A percentile compares a stretch with the other conserved stretches of the same genome.
These are phyloP conservation scores for Populus hybrid DNA, from an alignment of 441 rosid species.

Conservation along the genomic window DNA sequence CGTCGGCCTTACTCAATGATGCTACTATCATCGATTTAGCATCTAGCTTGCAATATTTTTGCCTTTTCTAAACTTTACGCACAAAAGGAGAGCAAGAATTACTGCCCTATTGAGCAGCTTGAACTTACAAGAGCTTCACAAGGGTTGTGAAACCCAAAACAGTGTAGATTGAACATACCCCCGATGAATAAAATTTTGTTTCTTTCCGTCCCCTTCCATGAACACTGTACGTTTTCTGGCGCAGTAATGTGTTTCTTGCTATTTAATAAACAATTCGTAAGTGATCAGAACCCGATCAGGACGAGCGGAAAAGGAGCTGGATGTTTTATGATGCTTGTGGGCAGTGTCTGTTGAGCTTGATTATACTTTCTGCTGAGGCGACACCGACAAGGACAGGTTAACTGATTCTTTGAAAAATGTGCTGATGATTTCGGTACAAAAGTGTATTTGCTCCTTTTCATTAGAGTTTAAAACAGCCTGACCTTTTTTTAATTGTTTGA, in stretches of 20 bases:
- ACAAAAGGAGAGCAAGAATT: slow-evolving; percentile 5
- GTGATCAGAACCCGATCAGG: not conserved
- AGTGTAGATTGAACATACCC: slow-evolving; percentile 15
- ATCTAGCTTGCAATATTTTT: not conserved
- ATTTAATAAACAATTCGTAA: not conserved
- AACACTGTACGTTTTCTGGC: not conserved
- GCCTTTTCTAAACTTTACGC: not conserved
- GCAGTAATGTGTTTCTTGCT: not conserved
- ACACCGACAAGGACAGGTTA: too few relatives aligned
- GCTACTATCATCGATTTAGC: not conserved
- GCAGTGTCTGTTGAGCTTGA: not conserved
- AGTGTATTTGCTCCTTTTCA: not conserved
- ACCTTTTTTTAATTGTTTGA: too few relatives aligned
- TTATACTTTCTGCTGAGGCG: not conserved
- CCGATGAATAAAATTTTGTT: slow-evolving; percentile 24
- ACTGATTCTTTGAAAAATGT: not conserved
- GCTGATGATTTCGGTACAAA: too few relatives aligned
- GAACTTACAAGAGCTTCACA: slow-evolving; percentile 1
- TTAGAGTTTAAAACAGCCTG: too few relatives aligned
- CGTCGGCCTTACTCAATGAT: slow-evolving; percentile 59
- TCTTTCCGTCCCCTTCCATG: not conserved
- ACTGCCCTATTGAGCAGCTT: not conserved
- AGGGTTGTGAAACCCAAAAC: slow-evolving; percentile 7
- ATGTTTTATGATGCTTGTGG: not conserved
- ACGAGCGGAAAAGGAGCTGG: not conserved